phyloP scores from a whole-genome alignment of 2,329 filamentous ascomycete species.

The Claviceps digitariae region DNA sequence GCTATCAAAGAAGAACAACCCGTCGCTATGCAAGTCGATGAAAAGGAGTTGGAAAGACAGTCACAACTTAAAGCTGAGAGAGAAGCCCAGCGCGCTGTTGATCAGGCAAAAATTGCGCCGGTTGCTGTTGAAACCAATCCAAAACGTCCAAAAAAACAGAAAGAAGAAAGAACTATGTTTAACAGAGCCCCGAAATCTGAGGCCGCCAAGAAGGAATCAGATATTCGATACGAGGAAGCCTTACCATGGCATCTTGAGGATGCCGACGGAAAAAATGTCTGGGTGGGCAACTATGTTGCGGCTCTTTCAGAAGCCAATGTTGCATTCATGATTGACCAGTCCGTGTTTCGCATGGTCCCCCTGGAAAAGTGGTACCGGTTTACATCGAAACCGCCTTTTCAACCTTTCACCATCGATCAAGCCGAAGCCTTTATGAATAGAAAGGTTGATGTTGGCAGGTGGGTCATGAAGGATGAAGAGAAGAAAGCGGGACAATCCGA shows the following conservation, averaged over 20 bases:
- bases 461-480: slow-evolving; percentile 60
- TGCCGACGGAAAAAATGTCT: slow-evolving; percentile 87
- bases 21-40: slow-evolving; percentile 32
- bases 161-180: slow-evolving; percentile 76
- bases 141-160: slow-evolving; percentile 47
- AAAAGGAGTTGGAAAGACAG: slow-evolving; percentile 46
- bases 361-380: slow-evolving; percentile 95
- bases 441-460: slow-evolving; percentile 62
- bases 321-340: slow-evolving; percentile 57
- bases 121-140: slow-evolving; percentile 45
- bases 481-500: slow-evolving; percentile 42
- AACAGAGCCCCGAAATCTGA: slow-evolving; percentile 68
- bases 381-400: slow-evolving; percentile 65
- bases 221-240: slow-evolving; percentile 82
- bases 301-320: slow-evolving; percentile 78
- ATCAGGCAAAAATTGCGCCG: slow-evolving; percentile 86
- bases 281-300: slow-evolving; percentile 83
- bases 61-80: slow-evolving; percentile 65
- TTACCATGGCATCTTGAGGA: slow-evolving; percentile 95
- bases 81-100: slow-evolving; percentile 73
- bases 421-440: slow-evolving; percentile 73
- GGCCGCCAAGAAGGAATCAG: slow-evolving; percentile 61
- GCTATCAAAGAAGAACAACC: slow-evolving; percentile 46
- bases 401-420: slow-evolving; percentile 66
- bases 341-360: slow-evolving; percentile 71